Conservation (phyloP, 2,329 filamentous ascomycete genomes). For the Aspergillus brunneoviolaceus region DNA sequence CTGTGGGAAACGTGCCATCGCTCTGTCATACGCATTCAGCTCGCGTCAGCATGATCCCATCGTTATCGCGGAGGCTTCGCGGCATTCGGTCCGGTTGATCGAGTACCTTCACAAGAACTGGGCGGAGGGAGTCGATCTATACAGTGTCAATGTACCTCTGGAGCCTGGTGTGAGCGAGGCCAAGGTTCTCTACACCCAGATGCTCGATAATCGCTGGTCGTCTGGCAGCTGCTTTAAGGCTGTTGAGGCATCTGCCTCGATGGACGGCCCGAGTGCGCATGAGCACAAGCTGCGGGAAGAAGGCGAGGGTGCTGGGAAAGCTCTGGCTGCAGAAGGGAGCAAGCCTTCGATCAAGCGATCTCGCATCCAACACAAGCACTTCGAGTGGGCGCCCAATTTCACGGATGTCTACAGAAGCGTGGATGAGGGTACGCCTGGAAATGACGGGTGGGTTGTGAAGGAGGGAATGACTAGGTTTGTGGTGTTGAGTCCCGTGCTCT, state of each 20-base stretch:
- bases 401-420: constrained; percentile 84
- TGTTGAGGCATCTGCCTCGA: constrained; percentile 62
- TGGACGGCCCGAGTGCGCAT: constrained; percentile 62
- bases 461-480: constrained; percentile 78
- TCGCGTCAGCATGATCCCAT: constrained; percentile 76
- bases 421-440: constrained; percentile 73
- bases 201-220: constrained; percentile 89
- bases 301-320: constrained; percentile 46
- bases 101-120: constrained; percentile 77
- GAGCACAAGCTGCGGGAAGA: constrained; percentile 72
- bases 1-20: constrained; percentile 70
- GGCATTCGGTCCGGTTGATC: constrained; percentile 72
- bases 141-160: constrained; percentile 86
- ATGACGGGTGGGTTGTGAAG: constrained; percentile 90
- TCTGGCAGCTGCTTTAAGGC: constrained; percentile 84
- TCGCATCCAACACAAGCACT: constrained; percentile 75
- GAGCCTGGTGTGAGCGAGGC: constrained; percentile 69
- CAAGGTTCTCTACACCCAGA: constrained; percentile 77
- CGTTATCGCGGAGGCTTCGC: constrained; percentile 74
- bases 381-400: constrained; percentile 91
- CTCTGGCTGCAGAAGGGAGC: constrained; percentile 24
- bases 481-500: background rate
- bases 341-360: constrained; percentile 31
- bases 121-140: constrained; percentile 74
- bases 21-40: constrained; percentile 88